These are phyloP conservation scores for Rhizopus delemar DNA, from an alignment of 371 early-diverging fungal species.

Conservation along the genomic window DNA sequence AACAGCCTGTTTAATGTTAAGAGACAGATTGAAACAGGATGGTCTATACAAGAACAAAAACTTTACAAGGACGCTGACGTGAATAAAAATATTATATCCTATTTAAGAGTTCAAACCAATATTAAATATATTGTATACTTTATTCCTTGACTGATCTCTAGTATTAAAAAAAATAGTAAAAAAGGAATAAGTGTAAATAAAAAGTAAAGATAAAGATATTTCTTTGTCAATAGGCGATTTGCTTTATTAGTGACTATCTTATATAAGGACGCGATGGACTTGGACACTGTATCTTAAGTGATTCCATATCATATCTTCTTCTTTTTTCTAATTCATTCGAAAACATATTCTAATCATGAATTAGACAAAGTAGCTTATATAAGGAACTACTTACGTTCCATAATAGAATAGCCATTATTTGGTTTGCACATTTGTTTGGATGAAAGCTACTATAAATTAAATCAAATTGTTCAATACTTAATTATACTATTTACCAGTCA, in stretches of 20 bases:
- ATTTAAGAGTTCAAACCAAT: no score
- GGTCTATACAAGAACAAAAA: no score
- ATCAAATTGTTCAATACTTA: not conserved
- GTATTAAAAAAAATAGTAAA: no score
- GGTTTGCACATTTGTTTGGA: slow-evolving; percentile 65
- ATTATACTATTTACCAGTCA: slow-evolving; percentile 53
- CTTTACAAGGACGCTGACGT: no score
- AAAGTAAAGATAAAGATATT: no score
- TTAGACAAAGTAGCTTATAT: not conserved
- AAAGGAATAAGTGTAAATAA: no score
- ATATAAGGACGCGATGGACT: slow-evolving; percentile 54
- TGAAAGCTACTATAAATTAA: slow-evolving; percentile 57
- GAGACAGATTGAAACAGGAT: no score
- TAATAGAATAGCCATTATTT: slow-evolving; percentile 61
- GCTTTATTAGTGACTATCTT: slow-evolving; percentile 24
- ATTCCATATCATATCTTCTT: slow-evolving; percentile 32
- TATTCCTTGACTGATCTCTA: no score
- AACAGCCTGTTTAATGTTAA: no score
- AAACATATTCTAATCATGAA: slow-evolving; percentile 54
- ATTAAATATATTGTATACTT: no score
- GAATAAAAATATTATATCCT: no score
- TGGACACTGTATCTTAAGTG: slow-evolving; percentile 50
- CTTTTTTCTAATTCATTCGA: slow-evolving; percentile 44
- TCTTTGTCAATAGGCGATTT: no score
- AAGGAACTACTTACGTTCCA: slow-evolving; percentile 58